These are phyloP conservation scores for Dalechampia spathulata DNA, from an alignment of 441 rosid species.

Conservation along the genomic window DNA sequence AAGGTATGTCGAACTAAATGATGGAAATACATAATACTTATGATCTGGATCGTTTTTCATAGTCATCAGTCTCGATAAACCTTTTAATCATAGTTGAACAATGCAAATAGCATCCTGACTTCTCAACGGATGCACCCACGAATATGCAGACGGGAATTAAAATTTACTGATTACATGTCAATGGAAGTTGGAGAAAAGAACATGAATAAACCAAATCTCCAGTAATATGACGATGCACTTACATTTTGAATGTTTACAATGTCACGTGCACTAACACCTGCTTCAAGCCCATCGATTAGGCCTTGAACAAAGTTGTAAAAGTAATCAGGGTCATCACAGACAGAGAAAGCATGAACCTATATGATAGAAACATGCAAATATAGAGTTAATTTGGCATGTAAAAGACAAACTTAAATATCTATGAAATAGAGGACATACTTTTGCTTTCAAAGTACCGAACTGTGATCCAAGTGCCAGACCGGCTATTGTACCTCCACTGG, in stretches of 20 bases:
- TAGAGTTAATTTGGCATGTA: constrained; percentile 7
- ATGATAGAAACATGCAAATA: constrained; percentile 10
- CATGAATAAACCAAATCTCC: background rate
- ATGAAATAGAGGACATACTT: constrained; percentile 35
- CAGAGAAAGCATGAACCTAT: constrained; percentile 94
- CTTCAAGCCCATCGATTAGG: constrained; percentile 71
- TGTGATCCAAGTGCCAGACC: constrained; percentile 81
- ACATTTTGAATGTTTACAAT: constrained; percentile 66
- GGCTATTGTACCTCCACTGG: constrained; percentile 86
- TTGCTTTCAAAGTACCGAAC: constrained; percentile 71
- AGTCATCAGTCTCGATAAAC: too few species aligned
- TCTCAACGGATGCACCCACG: too few species aligned
- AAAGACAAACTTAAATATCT: constrained; percentile 2
- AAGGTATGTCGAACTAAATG: background rate
- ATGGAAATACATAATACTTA: background rate
- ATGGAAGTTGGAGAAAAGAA: background rate
- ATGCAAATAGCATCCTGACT: background rate
- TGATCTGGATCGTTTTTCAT: too few species aligned
- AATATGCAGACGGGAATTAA: background rate
- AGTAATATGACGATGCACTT: constrained; percentile 22
- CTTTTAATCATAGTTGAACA: background rate
- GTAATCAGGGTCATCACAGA: constrained; percentile 91
- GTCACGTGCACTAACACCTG: constrained; percentile 65
- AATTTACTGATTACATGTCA: background rate
- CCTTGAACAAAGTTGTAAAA: constrained; percentile 78